Conservation (phyloP, 2,329 filamentous ascomycete species). For the Alternaria dauci region DNA sequence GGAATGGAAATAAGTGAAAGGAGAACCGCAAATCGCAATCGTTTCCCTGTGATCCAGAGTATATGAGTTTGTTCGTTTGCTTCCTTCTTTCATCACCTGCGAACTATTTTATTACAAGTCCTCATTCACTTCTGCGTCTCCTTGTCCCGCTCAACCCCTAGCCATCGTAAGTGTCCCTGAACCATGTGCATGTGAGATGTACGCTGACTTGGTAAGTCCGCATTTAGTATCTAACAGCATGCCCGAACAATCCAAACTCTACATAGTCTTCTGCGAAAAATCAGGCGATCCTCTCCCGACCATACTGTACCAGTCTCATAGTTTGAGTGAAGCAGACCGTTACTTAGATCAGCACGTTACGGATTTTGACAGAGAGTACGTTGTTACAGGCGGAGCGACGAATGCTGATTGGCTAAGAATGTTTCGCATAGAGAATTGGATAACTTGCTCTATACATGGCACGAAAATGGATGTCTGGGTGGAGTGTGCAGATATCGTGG, state of each 20-base stretch:
- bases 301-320: background rate
- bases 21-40: background rate
- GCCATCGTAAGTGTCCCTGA: too few relatives aligned
- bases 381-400: background rate
- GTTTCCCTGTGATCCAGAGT: background rate
- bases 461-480: background rate
- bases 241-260: background rate
- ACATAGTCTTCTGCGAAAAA: background rate
- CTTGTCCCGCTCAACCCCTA: background rate
- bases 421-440: background rate
- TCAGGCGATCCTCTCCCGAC: background rate
- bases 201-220: too few relatives aligned
- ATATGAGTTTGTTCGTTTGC: background rate
- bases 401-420: background rate
- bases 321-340: background rate
- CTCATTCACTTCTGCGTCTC: too few relatives aligned
- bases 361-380: rapidly evolving
- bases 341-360: background rate
- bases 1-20: background rate
- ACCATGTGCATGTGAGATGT: too few relatives aligned
- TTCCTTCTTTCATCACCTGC: background rate
- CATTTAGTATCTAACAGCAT: background rate
- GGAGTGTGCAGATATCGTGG: background rate
- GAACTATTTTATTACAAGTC: background rate
- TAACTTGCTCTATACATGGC: rapidly evolving